A percentile compares a stretch with the other conserved stretches of the same genome.
Conservation (phyloP, 192 early-diverging fungal genomes). For the Coemansia biformis region DNA sequence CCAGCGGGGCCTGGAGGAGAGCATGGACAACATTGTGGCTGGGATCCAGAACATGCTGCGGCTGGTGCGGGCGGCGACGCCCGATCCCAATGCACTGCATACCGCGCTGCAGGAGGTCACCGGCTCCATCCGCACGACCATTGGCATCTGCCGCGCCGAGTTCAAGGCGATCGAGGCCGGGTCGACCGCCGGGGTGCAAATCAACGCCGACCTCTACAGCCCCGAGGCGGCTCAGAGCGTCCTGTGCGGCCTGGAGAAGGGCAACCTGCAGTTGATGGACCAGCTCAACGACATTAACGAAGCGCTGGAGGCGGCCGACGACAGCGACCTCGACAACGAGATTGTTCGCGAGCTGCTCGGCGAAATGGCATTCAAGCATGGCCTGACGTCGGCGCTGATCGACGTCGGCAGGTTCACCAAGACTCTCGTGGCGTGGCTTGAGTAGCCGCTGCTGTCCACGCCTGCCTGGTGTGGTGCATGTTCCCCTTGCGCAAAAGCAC, state of each 20-base stretch:
- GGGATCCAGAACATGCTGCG: slow-evolving; percentile 47
- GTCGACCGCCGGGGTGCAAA: slow-evolving; percentile 4
- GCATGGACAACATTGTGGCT: slow-evolving; percentile 44
- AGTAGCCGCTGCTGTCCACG: slow-evolving; percentile 18
- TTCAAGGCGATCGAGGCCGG: slow-evolving; percentile 14
- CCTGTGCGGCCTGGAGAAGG: slow-evolving; percentile 39
- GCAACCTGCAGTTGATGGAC: slow-evolving; percentile 45
- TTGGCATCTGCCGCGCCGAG: slow-evolving; percentile 27
- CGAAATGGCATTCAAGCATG: slow-evolving; percentile 71
- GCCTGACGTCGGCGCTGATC: slow-evolving; percentile 75
- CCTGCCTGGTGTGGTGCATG: not conserved
- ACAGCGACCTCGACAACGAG: slow-evolving; percentile 45
- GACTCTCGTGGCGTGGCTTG: slow-evolving; percentile 71
- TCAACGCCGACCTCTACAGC: slow-evolving; percentile 22
- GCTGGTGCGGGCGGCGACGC: slow-evolving; percentile 29
- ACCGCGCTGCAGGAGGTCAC: slow-evolving; percentile 36
- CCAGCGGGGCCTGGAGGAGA: slow-evolving; percentile 36
- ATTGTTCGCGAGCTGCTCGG: slow-evolving; percentile 51
- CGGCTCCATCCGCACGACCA: slow-evolving; percentile 23
- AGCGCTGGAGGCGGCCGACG: slow-evolving; percentile 44
- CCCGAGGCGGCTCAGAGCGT: slow-evolving; percentile 16
- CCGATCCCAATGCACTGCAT: slow-evolving; percentile 36
- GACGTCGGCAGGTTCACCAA: slow-evolving; percentile 90
- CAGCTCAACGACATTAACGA: slow-evolving; percentile 51
- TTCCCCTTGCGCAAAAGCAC: too few relatives aligned